Conservation (phyloP, 257 asterid genomes). For the Nicotiana paniculata region DNA sequence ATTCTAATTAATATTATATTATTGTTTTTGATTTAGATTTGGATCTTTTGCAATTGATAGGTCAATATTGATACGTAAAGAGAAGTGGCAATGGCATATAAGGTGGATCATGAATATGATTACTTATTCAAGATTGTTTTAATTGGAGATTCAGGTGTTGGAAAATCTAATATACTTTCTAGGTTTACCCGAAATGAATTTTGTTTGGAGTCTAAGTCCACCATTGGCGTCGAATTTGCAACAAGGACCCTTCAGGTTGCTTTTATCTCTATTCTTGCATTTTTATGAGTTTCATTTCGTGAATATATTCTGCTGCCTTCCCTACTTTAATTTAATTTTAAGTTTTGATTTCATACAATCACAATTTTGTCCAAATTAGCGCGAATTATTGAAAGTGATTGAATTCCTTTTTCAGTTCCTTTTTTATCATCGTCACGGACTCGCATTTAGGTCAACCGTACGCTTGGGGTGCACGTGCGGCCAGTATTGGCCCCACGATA, state of each 20-base stretch:
- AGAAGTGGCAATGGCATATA: slow-evolving; percentile 29
- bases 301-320: too few species aligned
- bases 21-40: not conserved
- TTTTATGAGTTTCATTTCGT: not conserved
- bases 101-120: slow-evolving; percentile 42
- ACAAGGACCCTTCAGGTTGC: slow-evolving; percentile 43
- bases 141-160: slow-evolving; percentile 48
- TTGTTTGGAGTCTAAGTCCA: slow-evolving; percentile 45
- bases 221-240: slow-evolving; percentile 50
- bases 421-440: too few species aligned
- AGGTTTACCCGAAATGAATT: slow-evolving; percentile 43
- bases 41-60: not conserved
- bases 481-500: too few species aligned
- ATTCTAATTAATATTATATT: not conserved
- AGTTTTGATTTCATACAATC: not conserved
- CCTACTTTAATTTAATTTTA: too few species aligned
- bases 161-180: slow-evolving; percentile 44
- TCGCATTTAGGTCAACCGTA: too few species aligned
- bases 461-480: too few species aligned
- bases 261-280: not conserved
- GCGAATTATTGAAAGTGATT: not conserved
- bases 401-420: not conserved
- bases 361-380: not conserved
- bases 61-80: slow-evolving; percentile 7
- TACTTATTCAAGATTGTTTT: slow-evolving; percentile 37